Evolutionary conservation across 192 early-diverging fungal genomes (phyloP), one percentile per base, ranked within the genome.

Genomic region (Linnemannia hyalina): DNA sequence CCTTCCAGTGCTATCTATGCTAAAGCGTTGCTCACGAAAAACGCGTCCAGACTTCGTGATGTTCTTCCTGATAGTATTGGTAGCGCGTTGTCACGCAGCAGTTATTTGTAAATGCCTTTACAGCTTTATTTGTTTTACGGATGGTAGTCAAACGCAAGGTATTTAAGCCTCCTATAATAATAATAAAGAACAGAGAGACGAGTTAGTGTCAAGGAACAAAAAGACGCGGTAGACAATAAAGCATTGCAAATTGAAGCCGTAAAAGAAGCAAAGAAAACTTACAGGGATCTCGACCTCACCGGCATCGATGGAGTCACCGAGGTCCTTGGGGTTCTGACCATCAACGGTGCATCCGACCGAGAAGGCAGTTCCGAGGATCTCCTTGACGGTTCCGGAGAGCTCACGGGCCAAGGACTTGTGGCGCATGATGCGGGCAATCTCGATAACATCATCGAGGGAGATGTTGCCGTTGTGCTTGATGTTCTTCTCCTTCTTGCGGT

Each of bases 401-500:
- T 96, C 95, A 91, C 97, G 97, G 82, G 98, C 96, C 78, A 95
- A 87, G 70, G 98, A 99, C 95, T 98, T 99, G 93, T 88, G 89
- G 68, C 95, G 95, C 96, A 99, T 97, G 89, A 93, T 96, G 87
- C 96, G 96, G 87, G 98, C 98, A 89, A 99, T 93, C 82, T 98
- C 97, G 88, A 98, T 95, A 76, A 99, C 93, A 76, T 97, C 95
- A 89, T 98, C 95, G 52, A 99, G 88, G 73, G 96, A 91, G 88
- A 99, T 92, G 95, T 99, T 99, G 84, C 98, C 98, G 88, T 88
- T 93, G 94, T 99, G 98, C 92, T 97, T 94, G 90, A 99, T 97
- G 96, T 99, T 99, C 96, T 99, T 99, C 91, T 99, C 98, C 97
- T 99, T 99, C 96, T 99, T 99, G 91, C 95, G 93, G 92, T 99